Evolutionary conservation across 306 rosid genomes (phyloP).

Genomic region (cucumber (Cucumis sativus)): Cucumber_9930_V3 NC_026656.2:11274501-11275000

Average conservation of each 20-base stretch:
- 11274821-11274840: conserved; percentile 11
- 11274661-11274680: conserved; percentile 98
- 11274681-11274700: conserved; percentile 92
- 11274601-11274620: background rate
- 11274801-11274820: conserved; percentile 38
- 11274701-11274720: conserved; percentile 85
- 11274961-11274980: too few relatives aligned
- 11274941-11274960: too few relatives aligned
- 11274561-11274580: conserved; percentile 61
- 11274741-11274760: conserved; percentile 80
- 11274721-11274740: conserved; percentile 79
- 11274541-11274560: conserved; percentile 75
- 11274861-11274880: too few relatives aligned
- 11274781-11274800: conserved; percentile 87
- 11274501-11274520: conserved; percentile 77
- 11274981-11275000: too few relatives aligned
- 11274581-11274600: conserved; percentile 14
- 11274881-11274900: too few relatives aligned
- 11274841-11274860: background rate
- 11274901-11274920: too few relatives aligned
- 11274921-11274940: too few relatives aligned
- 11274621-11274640: conserved; percentile 18
- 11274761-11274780: conserved; percentile 94
- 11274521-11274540: conserved; percentile 61
- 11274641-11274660: conserved; percentile 39